A percentile compares a stretch with the other conserved stretches of the same genome.
phyloP scores from a whole-genome alignment of 441 rosid genomes.

The Adansonia madagascariensis region DNA sequence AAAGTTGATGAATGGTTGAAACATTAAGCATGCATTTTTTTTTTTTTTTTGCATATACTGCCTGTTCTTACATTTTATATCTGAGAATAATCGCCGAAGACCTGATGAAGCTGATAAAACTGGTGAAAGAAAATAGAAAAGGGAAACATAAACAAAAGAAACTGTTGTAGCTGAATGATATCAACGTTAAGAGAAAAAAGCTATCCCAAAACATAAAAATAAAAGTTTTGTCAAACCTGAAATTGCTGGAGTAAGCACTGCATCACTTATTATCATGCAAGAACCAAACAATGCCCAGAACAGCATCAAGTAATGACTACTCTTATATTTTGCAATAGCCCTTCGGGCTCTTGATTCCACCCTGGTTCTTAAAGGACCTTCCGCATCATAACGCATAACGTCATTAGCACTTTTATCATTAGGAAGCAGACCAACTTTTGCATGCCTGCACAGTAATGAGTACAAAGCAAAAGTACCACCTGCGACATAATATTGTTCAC shows the following conservation, averaged over 20 bases:
- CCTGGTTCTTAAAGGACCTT: slow-evolving; percentile 40
- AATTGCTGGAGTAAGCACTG: slow-evolving; percentile 63
- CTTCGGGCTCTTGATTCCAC: slow-evolving; percentile 48
- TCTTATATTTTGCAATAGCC: slow-evolving; percentile 46
- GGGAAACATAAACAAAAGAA: slow-evolving; percentile 2
- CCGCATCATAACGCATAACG: slow-evolving; percentile 32
- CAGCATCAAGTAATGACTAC: slow-evolving; percentile 53
- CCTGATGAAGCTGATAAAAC: slow-evolving; percentile 61
- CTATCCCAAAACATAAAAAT: background rate
- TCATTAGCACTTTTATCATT: slow-evolving; percentile 40
- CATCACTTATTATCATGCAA: slow-evolving; percentile 65
- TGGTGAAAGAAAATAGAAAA: slow-evolving; percentile 30
- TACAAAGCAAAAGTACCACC: slow-evolving; percentile 71
- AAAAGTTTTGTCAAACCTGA: slow-evolving; percentile 44
- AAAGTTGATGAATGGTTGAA: slow-evolving; percentile 13
- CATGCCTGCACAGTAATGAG: slow-evolving; percentile 63
- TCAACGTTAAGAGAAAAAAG: background rate
- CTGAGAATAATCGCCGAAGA: slow-evolving; percentile 47
- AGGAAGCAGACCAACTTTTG: slow-evolving; percentile 64
- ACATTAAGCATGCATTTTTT: background rate
- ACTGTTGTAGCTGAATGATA: background rate
- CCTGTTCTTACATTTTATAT: slow-evolving; percentile 48
- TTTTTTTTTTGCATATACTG: background rate
- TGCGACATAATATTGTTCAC: slow-evolving; percentile 36
- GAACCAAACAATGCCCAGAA: slow-evolving; percentile 60